Base-by-base conservation (phyloP, 257 asterid species). In the Capsicum chinense region DNA sequence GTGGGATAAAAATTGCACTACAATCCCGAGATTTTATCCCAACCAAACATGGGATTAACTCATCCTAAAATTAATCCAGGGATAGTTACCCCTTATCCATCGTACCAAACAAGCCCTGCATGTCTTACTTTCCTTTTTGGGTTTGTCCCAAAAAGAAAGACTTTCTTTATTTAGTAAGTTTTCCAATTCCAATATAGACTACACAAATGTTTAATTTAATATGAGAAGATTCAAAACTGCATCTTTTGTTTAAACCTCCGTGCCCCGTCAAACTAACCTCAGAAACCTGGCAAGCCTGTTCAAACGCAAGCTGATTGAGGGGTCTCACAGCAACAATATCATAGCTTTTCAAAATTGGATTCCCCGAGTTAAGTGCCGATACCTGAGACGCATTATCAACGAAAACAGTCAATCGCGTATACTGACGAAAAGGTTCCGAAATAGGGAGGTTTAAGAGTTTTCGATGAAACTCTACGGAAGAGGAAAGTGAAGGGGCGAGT, bases 241-340 rank as follows among this genome's bases (percentile, higher is more conserved):
- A 35, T 37, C 74, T 67, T 33, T 67, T 35, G 35, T 21, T 16
- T 35, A 37, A 3, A 37, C 17, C 17, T 6, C 6, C 0, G 9
- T 67, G 19, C 8, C 13, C 48, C 35, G 9, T 67, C 74, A 67
- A 14, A 64, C 71, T 64, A 64, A 96, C 98, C 98, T 93, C 93
- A 33, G 95, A 90, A 14, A 86, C 90, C 86, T 89, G 91, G 84
- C 98, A 97, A 85, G 97, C 95, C 87, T 92, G 97, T 60, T 93
- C 97, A 50, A 93, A 92, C 2, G 95, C 90, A 13, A 71, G 89
- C 86, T 96, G 98, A 84, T 90, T 92, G 85, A 89, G 81, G 6
- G 99, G 99, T 90, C 87, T 90, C 15, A 90, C 97, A 5, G 98
- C 95, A 79, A 93, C 93, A 63, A 93, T 85, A 68, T 96, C 97